Base-by-base conservation (phyloP, 495 filamentous ascomycete species). In the Emericellopsis terricola region DNA sequence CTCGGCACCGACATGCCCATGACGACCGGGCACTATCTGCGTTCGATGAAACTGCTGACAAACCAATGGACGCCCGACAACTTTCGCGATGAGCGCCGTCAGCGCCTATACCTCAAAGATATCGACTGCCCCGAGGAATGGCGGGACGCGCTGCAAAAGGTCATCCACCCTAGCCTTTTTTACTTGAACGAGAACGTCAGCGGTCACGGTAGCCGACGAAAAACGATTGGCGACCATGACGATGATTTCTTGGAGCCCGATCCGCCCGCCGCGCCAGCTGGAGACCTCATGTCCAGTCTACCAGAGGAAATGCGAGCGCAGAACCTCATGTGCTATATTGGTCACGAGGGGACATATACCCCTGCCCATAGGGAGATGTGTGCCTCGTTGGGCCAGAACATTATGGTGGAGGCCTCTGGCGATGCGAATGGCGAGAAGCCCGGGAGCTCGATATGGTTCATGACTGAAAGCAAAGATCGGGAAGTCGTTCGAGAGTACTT, bases 311-410 rank as follows among this genome's bases (percentile, higher is more conserved):
- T 92, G 79, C 71, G 84, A 14, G 89, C 89, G 5, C 77, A 91
- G 40, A 97, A 97, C 38, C 64, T 97, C 47, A 94, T 94, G 87
- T 94, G 86, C 55, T 97, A 97, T 48, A 77, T 94, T 42, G 89
- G 89, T 2, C 89, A 94, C 44, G 89, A 97, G 56, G 89, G 89
- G 1, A 97, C 89, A 2, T 97, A 91, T 47, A 97, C 89, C 0
- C 86, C 89, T 34, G 79, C 84, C 11, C 89, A 97, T 51, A 76
- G 83, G 47, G 89, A 97, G 48, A 97, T 97, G 89, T 97, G 87
- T 55, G 89, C 81, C 11, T 89, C 76, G 38, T 62, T 97, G 23
- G 87, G 89, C 0, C 89, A 97, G 33, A 97, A 97, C 47, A 77
- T 97, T 34, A 97, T 97, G 89, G 82, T 97, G 2, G 79, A 93